Percentiles rank a stretch among this genome's conserved stretches.
Evolutionary conservation across 2,329 filamentous ascomycete genomes (phyloP).

Genomic region (Trichophyton verrucosum): DNA sequence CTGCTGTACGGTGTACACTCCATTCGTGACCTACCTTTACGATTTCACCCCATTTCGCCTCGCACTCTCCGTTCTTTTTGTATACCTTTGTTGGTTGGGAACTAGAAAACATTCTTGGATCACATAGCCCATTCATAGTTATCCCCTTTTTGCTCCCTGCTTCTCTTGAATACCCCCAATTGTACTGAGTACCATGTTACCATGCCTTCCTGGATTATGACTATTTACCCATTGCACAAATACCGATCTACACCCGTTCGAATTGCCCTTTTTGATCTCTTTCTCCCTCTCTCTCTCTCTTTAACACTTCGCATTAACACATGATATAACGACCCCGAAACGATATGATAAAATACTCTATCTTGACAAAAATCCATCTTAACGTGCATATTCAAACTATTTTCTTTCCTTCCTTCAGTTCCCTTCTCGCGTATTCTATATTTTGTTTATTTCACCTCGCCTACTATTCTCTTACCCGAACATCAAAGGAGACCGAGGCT

Average conservation of each 20-base stretch:
- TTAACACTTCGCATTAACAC: not conserved
- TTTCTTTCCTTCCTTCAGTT: not conserved
- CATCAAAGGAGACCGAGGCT: not conserved
- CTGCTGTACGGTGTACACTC: not conserved
- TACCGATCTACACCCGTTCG: not conserved
- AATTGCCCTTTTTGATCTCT: not conserved
- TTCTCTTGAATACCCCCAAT: not conserved
- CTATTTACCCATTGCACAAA: not conserved
- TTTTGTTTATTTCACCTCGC: not conserved
- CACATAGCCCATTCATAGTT: not conserved
- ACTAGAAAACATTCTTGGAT: not conserved
- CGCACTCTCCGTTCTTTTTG: not conserved
- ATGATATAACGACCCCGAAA: slow-evolving; percentile 3
- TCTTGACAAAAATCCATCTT: not conserved
- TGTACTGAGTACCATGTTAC: not conserved
- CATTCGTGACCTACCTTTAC: not conserved
- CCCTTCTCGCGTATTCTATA: not conserved
- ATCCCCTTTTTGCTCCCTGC: not conserved
- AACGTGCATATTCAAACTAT: not conserved
- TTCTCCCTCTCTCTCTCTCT: not conserved
- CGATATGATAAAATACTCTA: slow-evolving; percentile 1
- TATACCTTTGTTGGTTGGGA: not conserved
- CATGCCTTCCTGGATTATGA: not conserved
- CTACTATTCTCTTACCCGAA: not conserved
- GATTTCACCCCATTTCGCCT: not conserved